A percentile compares a stretch with the other conserved stretches of the same genome.
Evolutionary conservation across 2,329 filamentous ascomycete genomes (phyloP).

Genomic region (Zymoseptoria ardabiliae): DNA sequence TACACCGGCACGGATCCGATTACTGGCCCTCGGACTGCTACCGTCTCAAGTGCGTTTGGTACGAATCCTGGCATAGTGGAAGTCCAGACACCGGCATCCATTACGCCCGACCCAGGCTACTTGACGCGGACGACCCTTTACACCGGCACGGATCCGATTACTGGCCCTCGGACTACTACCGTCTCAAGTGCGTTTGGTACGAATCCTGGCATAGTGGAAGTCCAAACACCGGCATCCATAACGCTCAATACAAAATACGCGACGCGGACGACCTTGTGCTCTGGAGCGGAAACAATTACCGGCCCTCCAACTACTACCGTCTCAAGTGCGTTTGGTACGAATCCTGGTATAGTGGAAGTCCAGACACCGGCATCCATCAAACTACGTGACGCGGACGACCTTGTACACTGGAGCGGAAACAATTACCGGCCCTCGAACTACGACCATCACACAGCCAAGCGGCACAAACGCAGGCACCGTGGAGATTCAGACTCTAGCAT

Average conservation of each 20-base stretch:
- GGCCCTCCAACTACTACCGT: background rate
- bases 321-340: background rate
- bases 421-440: constrained; percentile 1
- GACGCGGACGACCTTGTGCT: constrained; percentile 1
- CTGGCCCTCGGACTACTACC: constrained; percentile 2
- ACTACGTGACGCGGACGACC: constrained; percentile 3
- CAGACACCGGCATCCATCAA: background rate
- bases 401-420: constrained; percentile 1
- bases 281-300: constrained; percentile 1
- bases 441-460: constrained; percentile 1
- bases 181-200: constrained; percentile 2
- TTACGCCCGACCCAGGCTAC: background rate
- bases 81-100: background rate
- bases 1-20: constrained; percentile 4
- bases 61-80: background rate
- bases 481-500: constrained; percentile 2
- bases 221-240: constrained; percentile 1
- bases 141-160: background rate
- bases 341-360: background rate
- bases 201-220: constrained; percentile 2
- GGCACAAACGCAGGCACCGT: background rate
- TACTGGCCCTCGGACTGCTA: background rate
- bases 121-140: constrained; percentile 1
- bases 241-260: background rate
- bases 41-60: background rate